Evolutionary conservation across 495 filamentous ascomycete species (phyloP).

Genomic region (Penicillium coffeae): DNA sequence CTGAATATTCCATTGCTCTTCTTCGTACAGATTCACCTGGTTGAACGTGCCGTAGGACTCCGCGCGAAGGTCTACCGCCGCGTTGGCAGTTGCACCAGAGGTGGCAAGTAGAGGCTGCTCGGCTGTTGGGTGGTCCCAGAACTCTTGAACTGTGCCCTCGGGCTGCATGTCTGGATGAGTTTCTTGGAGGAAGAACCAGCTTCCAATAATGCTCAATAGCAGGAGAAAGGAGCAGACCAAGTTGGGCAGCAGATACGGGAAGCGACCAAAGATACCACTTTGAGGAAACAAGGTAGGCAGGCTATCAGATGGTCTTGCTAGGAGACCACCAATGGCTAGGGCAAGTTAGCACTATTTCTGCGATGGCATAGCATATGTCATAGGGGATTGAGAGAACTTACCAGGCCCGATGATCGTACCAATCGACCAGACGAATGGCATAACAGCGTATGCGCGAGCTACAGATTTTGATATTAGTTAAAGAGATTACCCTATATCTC

Average conservation of each 20-base stretch:
- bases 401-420: conserved; percentile 78
- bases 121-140: conserved; percentile 50
- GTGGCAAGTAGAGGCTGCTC: conserved; percentile 70
- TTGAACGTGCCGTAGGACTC: conserved; percentile 81
- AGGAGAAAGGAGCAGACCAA: conserved; percentile 70
- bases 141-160: conserved; percentile 41
- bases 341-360: conserved; percentile 15
- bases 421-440: conserved; percentile 87
- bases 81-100: conserved; percentile 64
- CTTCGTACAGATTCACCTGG: conserved; percentile 46
- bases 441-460: conserved; percentile 76
- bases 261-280: conserved; percentile 63
- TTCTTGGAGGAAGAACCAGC: conserved; percentile 72
- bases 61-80: conserved; percentile 63
- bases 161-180: conserved; percentile 78
- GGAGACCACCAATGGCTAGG: conserved; percentile 67
- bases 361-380: background rate
- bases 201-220: conserved; percentile 65
- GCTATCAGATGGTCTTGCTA: conserved; percentile 66
- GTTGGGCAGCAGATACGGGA: conserved; percentile 82
- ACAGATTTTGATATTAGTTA: background rate
- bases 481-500: background rate
- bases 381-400: conserved; percentile 14
- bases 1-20: conserved; percentile 46
- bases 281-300: conserved; percentile 63